These are phyloP conservation scores for Epichloe typhina DNA, from an alignment of 2,329 filamentous ascomycete genomes.

Conservation along the genomic window DNA sequence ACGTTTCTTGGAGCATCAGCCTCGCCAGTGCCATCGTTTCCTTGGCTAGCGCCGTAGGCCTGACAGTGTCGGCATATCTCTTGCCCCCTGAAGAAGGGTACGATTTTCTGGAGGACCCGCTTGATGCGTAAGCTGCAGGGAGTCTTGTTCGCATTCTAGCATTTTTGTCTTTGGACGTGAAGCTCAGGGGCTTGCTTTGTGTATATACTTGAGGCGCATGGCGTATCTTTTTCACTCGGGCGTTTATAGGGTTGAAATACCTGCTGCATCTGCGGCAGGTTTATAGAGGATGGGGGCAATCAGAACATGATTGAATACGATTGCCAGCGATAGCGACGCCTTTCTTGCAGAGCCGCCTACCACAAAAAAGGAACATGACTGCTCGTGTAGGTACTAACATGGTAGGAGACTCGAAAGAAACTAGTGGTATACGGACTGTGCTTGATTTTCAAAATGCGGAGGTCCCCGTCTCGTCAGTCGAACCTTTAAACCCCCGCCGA, in stretches of 20 bases:
- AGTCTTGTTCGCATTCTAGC: background rate
- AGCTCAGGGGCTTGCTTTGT: background rate
- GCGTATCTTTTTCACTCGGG: background rate
- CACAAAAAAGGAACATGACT: too few species aligned
- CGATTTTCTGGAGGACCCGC: conserved; percentile 46
- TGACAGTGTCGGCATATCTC: conserved; percentile 54
- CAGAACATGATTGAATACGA: too few species aligned
- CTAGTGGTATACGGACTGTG: too few species aligned
- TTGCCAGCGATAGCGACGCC: too few species aligned
- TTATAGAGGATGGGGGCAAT: too few species aligned
- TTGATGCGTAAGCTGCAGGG: conserved; percentile 32
- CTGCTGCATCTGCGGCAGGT: background rate
- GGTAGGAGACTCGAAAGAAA: too few species aligned
- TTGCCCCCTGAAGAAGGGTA: conserved; percentile 77
- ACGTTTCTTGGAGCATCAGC: conserved; percentile 64
- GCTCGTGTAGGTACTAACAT: too few species aligned
- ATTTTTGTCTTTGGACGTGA: background rate
- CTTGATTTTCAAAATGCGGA: too few species aligned
- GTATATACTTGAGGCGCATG: background rate
- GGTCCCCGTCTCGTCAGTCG: too few species aligned
- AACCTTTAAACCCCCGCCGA: too few species aligned
- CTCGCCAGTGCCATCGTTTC: conserved; percentile 41
- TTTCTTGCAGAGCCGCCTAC: too few species aligned
- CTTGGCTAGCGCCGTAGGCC: conserved; percentile 38
- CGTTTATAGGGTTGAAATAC: background rate